phyloP scores from a whole-genome alignment of 2,329 filamentous ascomycete genomes.

The Botrytis cinerea region DNA sequence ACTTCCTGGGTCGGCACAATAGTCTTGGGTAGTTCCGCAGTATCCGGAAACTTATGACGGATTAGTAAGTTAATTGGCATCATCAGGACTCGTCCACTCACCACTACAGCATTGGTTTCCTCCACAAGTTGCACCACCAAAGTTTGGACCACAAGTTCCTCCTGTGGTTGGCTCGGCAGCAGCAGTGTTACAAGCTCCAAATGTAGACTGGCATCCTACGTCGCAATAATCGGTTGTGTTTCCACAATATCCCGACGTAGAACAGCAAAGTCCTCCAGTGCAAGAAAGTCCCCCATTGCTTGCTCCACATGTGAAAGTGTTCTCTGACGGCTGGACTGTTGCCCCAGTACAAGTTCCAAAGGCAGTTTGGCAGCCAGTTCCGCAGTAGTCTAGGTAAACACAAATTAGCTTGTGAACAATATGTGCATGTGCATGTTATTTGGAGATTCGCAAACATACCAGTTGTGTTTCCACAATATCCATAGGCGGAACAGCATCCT shows the following conservation, averaged over 20 bases:
- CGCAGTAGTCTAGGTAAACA: constrained; percentile 35
- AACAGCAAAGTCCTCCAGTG: constrained; percentile 20
- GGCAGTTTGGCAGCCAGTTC: constrained; percentile 30
- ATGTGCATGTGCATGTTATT: neutral
- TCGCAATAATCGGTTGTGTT: constrained; percentile 23
- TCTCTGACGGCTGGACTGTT: constrained; percentile 15
- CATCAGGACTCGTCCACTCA: neutral
- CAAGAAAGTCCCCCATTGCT: constrained; percentile 20
- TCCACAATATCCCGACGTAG: constrained; percentile 21
- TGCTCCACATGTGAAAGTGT: constrained; percentile 14
- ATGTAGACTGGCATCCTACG: constrained; percentile 32
- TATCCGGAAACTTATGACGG: constrained; percentile 24
- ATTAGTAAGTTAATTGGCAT: neutral
- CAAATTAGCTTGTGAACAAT: neutral
- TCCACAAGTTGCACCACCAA: constrained; percentile 24
- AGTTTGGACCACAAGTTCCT: constrained; percentile 26
- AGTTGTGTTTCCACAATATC: constrained; percentile 29
- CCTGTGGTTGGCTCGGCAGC: constrained; percentile 6
- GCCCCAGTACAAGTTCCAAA: constrained; percentile 23
- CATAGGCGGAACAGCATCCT: constrained; percentile 40
- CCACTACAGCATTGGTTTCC: constrained; percentile 29
- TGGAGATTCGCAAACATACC: constrained; percentile 14
- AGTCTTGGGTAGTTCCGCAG: constrained; percentile 25
- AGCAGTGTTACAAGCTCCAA: constrained; percentile 22
- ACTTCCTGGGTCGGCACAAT: constrained; percentile 31